Percentiles rank a stretch among this genome's conserved stretches.
Conservation (phyloP, 208 protist genomes). For the Trichomonas gallinae region DNA sequence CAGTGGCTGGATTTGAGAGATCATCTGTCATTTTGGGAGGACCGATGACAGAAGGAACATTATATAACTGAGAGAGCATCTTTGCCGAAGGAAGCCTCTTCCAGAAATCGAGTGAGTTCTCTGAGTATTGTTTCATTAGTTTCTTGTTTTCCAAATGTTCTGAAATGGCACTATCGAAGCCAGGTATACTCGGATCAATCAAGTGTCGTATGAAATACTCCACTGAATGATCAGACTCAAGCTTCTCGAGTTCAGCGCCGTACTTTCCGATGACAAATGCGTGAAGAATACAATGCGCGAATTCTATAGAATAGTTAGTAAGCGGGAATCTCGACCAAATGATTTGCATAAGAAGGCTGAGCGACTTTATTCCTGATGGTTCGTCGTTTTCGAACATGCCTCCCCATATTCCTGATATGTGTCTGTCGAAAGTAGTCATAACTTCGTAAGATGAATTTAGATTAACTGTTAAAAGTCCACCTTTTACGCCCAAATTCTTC, state of each 20-base stretch:
- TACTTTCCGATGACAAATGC: neutral
- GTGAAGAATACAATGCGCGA: neutral
- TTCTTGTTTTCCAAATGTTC: neutral
- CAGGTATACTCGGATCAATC: neutral
- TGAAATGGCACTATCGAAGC: neutral
- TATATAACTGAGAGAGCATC: neutral
- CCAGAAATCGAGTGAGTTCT: neutral
- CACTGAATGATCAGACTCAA: neutral
- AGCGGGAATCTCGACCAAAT: neutral
- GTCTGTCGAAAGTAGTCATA: neutral
- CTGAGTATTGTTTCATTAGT: neutral
- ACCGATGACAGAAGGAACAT: neutral
- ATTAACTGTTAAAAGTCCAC: neutral
- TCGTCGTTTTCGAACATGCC: neutral
- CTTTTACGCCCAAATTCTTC: neutral
- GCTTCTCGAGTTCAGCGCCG: neutral
- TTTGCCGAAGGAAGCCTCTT: neutral
- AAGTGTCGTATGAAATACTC: neutral
- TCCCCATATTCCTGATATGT: neutral
- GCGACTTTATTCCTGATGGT: neutral
- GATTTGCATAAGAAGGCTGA: neutral
- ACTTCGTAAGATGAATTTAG: neutral
- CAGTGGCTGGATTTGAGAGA: too few species aligned
- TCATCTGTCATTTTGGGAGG: too few species aligned
- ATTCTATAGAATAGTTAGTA: neutral